Base-by-base conservation (phyloP, 2,329 filamentous ascomycete species). In the Chalara sp. region DNA sequence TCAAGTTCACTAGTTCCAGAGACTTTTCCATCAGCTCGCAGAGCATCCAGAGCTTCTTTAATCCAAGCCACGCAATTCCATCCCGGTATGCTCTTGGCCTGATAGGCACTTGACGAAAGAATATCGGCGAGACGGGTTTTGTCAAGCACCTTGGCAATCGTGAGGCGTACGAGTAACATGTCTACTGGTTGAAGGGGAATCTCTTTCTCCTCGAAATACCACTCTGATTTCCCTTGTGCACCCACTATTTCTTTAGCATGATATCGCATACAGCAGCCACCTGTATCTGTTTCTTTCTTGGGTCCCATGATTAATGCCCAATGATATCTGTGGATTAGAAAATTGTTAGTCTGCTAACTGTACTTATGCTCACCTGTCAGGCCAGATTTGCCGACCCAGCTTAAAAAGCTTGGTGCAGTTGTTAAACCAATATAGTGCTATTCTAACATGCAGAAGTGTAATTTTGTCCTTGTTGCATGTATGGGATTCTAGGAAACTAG, bases 1-100 rank as follows among this genome's bases (percentile, higher is more conserved):
- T 71, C 62, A 28, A 69, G 45, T 31, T 60, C 44, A 5, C 66
- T 58, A 0, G 68, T 70, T 1, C 72, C 70, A 5, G 74, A 61
- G 28, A 61, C 64, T 44, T 58, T 66, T 1, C 67, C 64, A 52
- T 74, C 69, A 5, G 55, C 53, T 13, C 57, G 55, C 10, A 75
- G 58, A 13, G 53, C 62, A 0, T 31, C 43, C 13, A 76, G 45
- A 0, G 62, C 71, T 21, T 66, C 56, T 5, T 56, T 61, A 6
- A 72, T 58, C 72, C 71, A 76, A 13, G 13, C 13, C 21, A 45
- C 43, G 6, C 43, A 45, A 30, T 45, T 45, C 43, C 43, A 45
- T 28, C 30, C 43, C 5, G 43, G 43, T 11, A 31, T 8, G 6
- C 30, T n/a, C 43, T 6, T 30, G n/a, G 13, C 10, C 30, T 45